Evolutionary conservation across 2,329 filamentous ascomycete species (phyloP), one percentile per base, ranked within the genome.

Genomic region (Golovinomyces cichoracearum): DNA sequence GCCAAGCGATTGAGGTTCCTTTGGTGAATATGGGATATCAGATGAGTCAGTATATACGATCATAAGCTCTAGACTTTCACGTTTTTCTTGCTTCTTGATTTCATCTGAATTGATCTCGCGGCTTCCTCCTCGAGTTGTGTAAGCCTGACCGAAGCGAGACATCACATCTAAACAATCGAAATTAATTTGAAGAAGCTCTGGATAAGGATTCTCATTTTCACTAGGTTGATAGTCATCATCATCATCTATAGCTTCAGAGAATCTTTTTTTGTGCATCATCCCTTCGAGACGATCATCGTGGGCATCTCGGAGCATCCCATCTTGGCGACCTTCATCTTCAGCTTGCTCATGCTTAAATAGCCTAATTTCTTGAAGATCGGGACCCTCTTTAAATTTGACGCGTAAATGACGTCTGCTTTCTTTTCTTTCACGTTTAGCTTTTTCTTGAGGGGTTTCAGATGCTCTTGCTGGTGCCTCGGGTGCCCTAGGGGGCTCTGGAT

Each of bases 211-310:
- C 49, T 72, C 66, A 44, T 68, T 50, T 19, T 54, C 56, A 35
- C 46, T 50, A 27, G 54, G 50, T 29, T 57, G 53, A 46, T 54
- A 53, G n/a, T 61, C 60, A 33, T 60, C 71, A 22, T 73, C 71
- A 0, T 79, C 73, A 10, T 77, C 71, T 2, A 74, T 71, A 41
- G 68, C 65, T 25, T 67, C 66, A 15, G 53, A 52, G 6, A 68
- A 64, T 42, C 69, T 66, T 53, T 70, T 68, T 56, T 76, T 78
- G 48, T 78, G 64, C 55, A 79, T 75, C 66, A 80, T 76, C 45
- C 81, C 78, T 57, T 83, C 82, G 4, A 75, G 76, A 46, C 76
- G 75, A 56, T 83, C 78, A 58, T 85, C 80, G 26, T 72, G 72
- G 3, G 78, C 78, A 60, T 85, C 80, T 45, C 74, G 74, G 37